phyloP scores from a whole-genome alignment of 2,329 filamentous ascomycete genomes.

The Stagonosporopsis rhizophila region DNA sequence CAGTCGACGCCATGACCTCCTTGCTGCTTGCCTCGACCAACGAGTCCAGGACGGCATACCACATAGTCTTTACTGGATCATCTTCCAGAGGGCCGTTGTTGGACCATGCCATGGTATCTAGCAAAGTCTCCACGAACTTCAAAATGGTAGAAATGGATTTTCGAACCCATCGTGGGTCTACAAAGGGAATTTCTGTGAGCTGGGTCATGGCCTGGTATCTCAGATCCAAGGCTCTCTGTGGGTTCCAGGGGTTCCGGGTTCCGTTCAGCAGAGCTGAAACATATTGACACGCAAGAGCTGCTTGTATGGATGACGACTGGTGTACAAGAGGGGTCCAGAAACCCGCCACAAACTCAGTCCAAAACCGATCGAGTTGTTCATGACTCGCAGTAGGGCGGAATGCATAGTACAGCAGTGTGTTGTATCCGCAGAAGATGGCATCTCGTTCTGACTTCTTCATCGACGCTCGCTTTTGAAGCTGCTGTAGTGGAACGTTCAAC shows the following conservation, averaged over 20 bases:
- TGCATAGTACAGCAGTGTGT: slow-evolving; percentile 56
- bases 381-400: slow-evolving; percentile 73
- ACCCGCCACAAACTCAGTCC: slow-evolving; percentile 75
- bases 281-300: slow-evolving; percentile 62
- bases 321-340: slow-evolving; percentile 59
- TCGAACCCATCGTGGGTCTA: slow-evolving; percentile 88
- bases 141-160: slow-evolving; percentile 73
- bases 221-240: slow-evolving; percentile 71
- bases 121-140: slow-evolving; percentile 61
- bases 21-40: slow-evolving; percentile 75
- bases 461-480: slow-evolving; percentile 59
- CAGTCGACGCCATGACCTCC: slow-evolving; percentile 86
- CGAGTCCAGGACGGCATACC: slow-evolving; percentile 67
- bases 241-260: slow-evolving; percentile 71
- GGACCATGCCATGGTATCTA: slow-evolving; percentile 59
- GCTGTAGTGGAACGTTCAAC: slow-evolving; percentile 34
- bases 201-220: slow-evolving; percentile 54
- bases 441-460: slow-evolving; percentile 68
- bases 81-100: slow-evolving; percentile 44
- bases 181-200: slow-evolving; percentile 77
- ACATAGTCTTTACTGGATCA: slow-evolving; percentile 64
- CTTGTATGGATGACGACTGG: slow-evolving; percentile 29
- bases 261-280: slow-evolving; percentile 73
- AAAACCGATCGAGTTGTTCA: slow-evolving; percentile 75
- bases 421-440: slow-evolving; percentile 73